phyloP scores from a whole-genome alignment of 495 filamentous ascomycete genomes.

The Haplographium delicatum region DNA sequence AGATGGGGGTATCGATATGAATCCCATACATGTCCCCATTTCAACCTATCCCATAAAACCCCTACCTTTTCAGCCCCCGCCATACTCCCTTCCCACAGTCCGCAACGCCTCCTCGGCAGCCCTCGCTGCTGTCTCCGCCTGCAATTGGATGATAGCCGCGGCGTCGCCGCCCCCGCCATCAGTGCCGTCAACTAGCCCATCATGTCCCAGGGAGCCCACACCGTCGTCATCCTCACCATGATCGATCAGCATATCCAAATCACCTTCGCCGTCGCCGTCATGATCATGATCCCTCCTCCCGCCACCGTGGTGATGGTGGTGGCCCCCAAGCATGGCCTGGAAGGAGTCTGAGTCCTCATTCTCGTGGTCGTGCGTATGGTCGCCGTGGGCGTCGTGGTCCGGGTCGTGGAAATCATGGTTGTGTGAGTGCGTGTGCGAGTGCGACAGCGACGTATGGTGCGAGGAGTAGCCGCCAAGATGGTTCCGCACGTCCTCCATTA shows the following conservation, averaged over 20 bases:
- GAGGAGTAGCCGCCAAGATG: constrained; percentile 15
- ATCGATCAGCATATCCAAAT: constrained; percentile 51
- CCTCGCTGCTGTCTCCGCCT: constrained; percentile 14
- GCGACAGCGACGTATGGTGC: neutral
- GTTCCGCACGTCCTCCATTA: constrained; percentile 23
- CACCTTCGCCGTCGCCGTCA: constrained; percentile 37
- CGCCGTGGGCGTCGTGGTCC: constrained; percentile 9
- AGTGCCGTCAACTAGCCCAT: constrained; percentile 10
- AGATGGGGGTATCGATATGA: no score
- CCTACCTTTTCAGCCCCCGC: constrained; percentile 9
- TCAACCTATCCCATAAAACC: no score
- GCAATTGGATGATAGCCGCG: constrained; percentile 20
- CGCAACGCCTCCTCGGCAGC: constrained; percentile 21
- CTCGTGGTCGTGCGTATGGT: constrained; percentile 20
- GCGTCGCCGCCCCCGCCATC: constrained; percentile 7
- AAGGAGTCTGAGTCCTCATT: constrained; percentile 14
- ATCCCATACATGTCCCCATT: no score
- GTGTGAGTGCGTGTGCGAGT: neutral
- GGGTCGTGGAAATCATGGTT: constrained; percentile 10
- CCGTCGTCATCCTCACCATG: constrained; percentile 21
- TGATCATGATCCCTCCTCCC: constrained; percentile 19
- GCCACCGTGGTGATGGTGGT: neutral
- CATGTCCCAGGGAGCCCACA: no score
- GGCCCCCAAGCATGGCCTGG: constrained; percentile 19
- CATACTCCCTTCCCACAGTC: constrained; percentile 13